Evolutionary conservation across 2,329 filamentous ascomycete genomes (phyloP).

Genomic region (Hypoxylon sp.): DNA sequence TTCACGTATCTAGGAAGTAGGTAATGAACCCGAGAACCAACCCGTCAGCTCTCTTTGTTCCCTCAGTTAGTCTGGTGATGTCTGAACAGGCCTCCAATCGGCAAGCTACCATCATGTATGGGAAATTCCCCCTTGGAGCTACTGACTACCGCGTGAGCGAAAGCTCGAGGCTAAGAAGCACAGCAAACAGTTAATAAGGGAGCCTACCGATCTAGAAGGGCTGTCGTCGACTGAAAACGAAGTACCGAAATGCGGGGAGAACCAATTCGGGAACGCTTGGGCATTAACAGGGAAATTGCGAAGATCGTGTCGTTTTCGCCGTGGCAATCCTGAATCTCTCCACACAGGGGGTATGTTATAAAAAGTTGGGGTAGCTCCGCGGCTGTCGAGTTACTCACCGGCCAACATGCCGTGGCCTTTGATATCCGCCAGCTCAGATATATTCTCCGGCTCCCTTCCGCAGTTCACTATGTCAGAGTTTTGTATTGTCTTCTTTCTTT

Average conservation of each 20-base stretch:
- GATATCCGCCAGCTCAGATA: not conserved
- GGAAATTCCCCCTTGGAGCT: constrained; percentile 1
- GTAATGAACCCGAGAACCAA: not conserved
- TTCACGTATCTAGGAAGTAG: not conserved
- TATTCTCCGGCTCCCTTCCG: not conserved
- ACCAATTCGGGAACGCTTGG: constrained; percentile 28
- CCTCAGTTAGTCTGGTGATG: not conserved
- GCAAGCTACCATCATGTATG: constrained; percentile 7
- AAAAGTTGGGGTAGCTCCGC: constrained; percentile 39
- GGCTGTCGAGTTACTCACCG: constrained; percentile 2
- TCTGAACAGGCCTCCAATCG: constrained; percentile 1
- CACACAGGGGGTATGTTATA: constrained; percentile 22
- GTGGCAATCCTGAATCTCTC: constrained; percentile 23
- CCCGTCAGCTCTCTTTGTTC: not conserved
- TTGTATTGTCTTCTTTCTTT: not conserved
- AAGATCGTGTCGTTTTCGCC: constrained; percentile 34
- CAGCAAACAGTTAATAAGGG: constrained; percentile 1
- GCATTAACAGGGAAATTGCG: constrained; percentile 35
- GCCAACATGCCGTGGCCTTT: not conserved
- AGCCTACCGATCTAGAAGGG: constrained; percentile 16
- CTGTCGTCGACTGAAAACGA: constrained; percentile 28
- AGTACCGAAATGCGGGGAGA: constrained; percentile 52
- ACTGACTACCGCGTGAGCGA: not conserved
- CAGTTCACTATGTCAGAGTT: not conserved
- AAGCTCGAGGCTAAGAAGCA: not conserved